Conservation (phyloP, 2,329 filamentous ascomycete genomes). For the Chrysoporthe austroafricana region DNA sequence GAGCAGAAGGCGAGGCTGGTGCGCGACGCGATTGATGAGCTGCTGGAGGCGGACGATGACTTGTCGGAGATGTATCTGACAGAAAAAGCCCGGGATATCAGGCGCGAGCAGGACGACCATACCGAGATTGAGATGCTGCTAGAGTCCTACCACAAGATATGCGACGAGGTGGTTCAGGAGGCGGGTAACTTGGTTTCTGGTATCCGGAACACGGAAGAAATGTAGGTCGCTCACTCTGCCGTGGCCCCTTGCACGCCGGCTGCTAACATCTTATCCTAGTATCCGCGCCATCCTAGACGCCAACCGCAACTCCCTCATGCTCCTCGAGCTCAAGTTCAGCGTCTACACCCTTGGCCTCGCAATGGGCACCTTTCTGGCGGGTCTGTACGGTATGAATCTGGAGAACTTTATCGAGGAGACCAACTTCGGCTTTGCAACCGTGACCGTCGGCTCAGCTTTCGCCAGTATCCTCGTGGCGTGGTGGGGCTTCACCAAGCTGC, state of each 20-base stretch:
- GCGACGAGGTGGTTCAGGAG: constrained; percentile 96
- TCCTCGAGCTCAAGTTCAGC: constrained; percentile 94
- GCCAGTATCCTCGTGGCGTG: constrained; percentile 79
- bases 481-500: constrained; percentile 82
- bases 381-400: constrained; percentile 99
- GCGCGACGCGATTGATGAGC: constrained; percentile 90
- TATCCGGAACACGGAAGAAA: constrained; percentile 97
- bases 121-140: constrained; percentile 96
- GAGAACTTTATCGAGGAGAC: constrained; percentile 99
- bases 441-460: constrained; percentile 71
- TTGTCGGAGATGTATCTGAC: constrained; percentile 93
- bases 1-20: constrained; percentile 96
- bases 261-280: constrained; percentile 49
- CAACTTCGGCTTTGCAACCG: constrained; percentile 78
- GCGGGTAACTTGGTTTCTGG: constrained; percentile 90
- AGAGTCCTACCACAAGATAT: constrained; percentile 96
- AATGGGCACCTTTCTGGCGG: constrained; percentile 91
- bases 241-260: not conserved
- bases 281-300: constrained; percentile 97
- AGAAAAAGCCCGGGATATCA: constrained; percentile 77
- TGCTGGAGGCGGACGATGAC: constrained; percentile 96
- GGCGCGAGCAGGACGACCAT: constrained; percentile 81
- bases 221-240: constrained; percentile 62
- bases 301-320: constrained; percentile 97
- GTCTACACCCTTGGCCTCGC: constrained; percentile 94